Percentiles rank a stretch among this genome's conserved stretches.
Conservation (phyloP, 2,329 filamentous ascomycete species). For the Trichophyton benhamiae region DNA sequence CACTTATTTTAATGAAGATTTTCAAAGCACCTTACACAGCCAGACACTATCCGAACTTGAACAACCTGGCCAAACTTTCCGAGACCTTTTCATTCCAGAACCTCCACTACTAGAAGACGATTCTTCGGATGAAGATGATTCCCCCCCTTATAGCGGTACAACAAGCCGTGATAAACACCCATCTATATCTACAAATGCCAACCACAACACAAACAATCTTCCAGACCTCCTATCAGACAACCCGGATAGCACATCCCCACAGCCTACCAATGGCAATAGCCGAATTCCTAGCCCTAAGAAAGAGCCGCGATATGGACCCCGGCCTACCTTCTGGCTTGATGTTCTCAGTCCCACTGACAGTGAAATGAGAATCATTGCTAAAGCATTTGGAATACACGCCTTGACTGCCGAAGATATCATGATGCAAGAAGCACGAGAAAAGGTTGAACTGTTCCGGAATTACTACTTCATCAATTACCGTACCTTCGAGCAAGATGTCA, state of each 20-base stretch:
- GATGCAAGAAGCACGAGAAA: constrained; percentile 93
- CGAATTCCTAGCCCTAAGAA: constrained; percentile 25
- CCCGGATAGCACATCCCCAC: constrained; percentile 11
- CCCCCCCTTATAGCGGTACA: constrained; percentile 3
- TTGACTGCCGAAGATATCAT: constrained; percentile 93
- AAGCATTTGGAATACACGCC: constrained; percentile 90
- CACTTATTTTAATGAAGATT: constrained; percentile 97
- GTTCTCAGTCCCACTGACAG: constrained; percentile 79
- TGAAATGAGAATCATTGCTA: constrained; percentile 89
- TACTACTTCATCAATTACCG: constrained; percentile 99
- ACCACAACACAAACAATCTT: constrained; percentile 8
- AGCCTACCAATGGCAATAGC: constrained; percentile 20
- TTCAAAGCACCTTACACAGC: constrained; percentile 89
- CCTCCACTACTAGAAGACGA: constrained; percentile 57
- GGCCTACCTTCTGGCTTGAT: constrained; percentile 95
- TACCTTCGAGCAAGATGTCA: constrained; percentile 88
- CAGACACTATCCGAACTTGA: constrained; percentile 88
- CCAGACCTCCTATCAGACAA: constrained; percentile 8
- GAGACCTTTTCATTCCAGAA: constrained; percentile 81
- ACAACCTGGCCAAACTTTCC: constrained; percentile 71
- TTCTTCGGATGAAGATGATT: constrained; percentile 46
- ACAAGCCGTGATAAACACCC: constrained; percentile 2
- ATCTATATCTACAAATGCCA: background rate
- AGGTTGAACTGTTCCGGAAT: constrained; percentile 91
- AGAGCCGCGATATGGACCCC: constrained; percentile 55